Base-by-base conservation (phyloP, 352 stramenopile species). In the Pseudoperonospora humuli region DNA sequence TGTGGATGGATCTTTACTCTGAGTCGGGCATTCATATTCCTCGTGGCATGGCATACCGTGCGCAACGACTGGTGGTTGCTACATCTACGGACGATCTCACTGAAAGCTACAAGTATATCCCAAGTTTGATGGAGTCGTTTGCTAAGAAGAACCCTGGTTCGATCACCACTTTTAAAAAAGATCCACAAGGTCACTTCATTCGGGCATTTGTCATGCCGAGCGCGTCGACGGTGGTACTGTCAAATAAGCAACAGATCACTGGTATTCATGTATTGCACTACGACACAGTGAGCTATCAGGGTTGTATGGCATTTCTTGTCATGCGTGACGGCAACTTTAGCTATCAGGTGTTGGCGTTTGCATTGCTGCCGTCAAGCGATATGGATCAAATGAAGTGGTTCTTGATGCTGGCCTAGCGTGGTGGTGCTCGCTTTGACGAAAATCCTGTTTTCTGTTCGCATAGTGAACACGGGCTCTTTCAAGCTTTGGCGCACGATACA, bases 21-120 rank as follows among this genome's bases (percentile, higher is more conserved):
- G 67, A 86, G 41, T 59, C 69, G 11, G 76, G 75, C 2, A 80
- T 86, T 39, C 65, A 77, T 13, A 84, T 83, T 20, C 72, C 77
- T 13, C 70, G 75, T 11, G 72, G 77, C 15, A 82, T 88, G 61
- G 69, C 75, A 7, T 84, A 80, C 15, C 73, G 74, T n/a, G 78
- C 78, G 0, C 67, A 84, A 35, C 64, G 68, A 5, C 45, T 91
- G 7, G 75, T 85, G 2, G 75, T 84, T n/a, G 63, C 64, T 0
- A 70, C 67, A n/a, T 80, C 78, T 0, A 79, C 70, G 4, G 75
- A 88, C 26, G 75, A 91, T 35, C 53, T 91, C 17, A 74, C 72
- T 0, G 75, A 88, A 40, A 87, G 75, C 54, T 91, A 91, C 63
- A 86, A 86, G 53, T 80, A 86, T 39, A 79, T 91, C 17, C 74